Percentiles rank a stretch among this genome's conserved stretches.
These are phyloP conservation scores for Pichia cactophila DNA, from an alignment of 1,139 yeast genomes.

Conservation along the genomic window DNA sequence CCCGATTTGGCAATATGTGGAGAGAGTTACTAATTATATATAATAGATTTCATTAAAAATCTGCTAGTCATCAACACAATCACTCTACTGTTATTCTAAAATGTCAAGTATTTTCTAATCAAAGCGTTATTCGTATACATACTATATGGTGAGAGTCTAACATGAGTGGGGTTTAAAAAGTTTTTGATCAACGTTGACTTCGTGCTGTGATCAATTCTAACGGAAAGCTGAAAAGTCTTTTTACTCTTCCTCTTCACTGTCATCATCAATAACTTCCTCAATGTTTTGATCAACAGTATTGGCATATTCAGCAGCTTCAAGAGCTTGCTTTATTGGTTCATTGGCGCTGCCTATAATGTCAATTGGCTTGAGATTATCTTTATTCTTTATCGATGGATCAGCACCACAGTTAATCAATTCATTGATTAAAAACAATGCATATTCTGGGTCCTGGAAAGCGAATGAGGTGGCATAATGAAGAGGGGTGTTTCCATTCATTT, in stretches of 20 bases:
- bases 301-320: conserved; percentile 71
- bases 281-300: conserved; percentile 16
- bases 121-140: neutral
- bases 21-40: too few species aligned
- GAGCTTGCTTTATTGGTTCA: conserved; percentile 47
- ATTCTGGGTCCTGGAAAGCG: conserved; percentile 72
- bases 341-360: conserved; percentile 48
- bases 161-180: neutral
- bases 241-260: conserved; percentile 18
- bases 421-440: conserved; percentile 72
- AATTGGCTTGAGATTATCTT: conserved; percentile 62
- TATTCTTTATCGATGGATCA: conserved; percentile 57
- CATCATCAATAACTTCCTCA: conserved; percentile 17
- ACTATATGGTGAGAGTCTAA: neutral
- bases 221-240: neutral
- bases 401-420: conserved; percentile 89
- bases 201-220: too few species aligned
- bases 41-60: too few species aligned
- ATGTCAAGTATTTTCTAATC: neutral
- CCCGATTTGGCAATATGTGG: conserved; percentile 9
- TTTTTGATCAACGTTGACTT: too few species aligned
- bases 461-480: conserved; percentile 79
- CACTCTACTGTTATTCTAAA: too few species aligned
- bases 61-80: too few species aligned
- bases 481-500: conserved; percentile 77